Conservation (phyloP, 768 basidiomycete species). For the Clavaria fumosa region DNA sequence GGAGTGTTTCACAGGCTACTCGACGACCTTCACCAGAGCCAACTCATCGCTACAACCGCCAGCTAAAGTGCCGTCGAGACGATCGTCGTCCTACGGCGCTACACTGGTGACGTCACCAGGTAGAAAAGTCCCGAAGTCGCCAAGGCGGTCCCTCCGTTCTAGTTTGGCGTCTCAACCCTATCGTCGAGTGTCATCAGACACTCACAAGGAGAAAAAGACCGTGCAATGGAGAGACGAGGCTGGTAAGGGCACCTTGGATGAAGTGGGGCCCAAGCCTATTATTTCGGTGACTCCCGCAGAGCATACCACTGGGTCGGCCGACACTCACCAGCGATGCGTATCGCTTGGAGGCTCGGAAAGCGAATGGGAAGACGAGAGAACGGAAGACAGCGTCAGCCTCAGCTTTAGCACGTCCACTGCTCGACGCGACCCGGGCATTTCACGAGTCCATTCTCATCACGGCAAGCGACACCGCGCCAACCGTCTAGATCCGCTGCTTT, state of each 20-base stretch:
- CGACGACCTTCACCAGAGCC: constrained; percentile 31
- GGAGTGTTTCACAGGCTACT: constrained; percentile 37
- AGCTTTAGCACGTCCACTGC: not conserved
- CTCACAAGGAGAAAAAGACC: constrained; percentile 36
- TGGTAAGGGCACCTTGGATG: constrained; percentile 69
- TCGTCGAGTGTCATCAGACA: constrained; percentile 47
- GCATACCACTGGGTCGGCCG: constrained; percentile 11
- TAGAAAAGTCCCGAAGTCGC: constrained; percentile 37
- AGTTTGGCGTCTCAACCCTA: constrained; percentile 45
- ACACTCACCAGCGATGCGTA: constrained; percentile 18
- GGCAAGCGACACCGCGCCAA: constrained; percentile 41
- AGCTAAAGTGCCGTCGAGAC: constrained; percentile 21
- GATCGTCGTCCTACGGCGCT: constrained; percentile 22
- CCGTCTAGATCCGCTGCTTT: constrained; percentile 54
- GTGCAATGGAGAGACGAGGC: constrained; percentile 84
- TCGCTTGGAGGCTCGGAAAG: constrained; percentile 59
- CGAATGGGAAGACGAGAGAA: constrained; percentile 85
- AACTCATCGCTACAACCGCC: constrained; percentile 35
- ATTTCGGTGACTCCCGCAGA: constrained; percentile 26
- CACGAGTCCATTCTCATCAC: too few species aligned
- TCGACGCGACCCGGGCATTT: too few species aligned
- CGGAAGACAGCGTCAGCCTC: constrained; percentile 53
- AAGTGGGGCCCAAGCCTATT: constrained; percentile 30
- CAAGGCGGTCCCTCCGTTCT: constrained; percentile 59
- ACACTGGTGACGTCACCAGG: constrained; percentile 31